Evolutionary conservation across 1,284 basidiomycete genomes (phyloP).

Genomic region (Sporisorium iseilematis-ciliati): DNA sequence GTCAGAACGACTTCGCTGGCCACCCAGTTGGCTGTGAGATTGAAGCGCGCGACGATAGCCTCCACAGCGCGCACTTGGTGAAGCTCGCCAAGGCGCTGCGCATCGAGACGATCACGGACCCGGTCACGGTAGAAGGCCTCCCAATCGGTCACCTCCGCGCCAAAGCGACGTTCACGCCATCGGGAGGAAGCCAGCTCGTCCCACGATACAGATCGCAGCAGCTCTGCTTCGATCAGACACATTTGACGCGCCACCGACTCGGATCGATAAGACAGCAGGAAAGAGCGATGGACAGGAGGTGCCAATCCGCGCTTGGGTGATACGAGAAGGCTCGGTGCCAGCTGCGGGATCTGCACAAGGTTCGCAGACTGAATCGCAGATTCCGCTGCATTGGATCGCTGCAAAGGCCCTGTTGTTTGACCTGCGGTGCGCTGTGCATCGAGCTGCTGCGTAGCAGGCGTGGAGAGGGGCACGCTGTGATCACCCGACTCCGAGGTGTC

Average conservation of each 20-base stretch:
- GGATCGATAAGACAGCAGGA: conserved; percentile 70
- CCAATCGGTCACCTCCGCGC: conserved; percentile 84
- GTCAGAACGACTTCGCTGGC: conserved; percentile 78
- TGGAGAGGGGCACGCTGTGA: neutral
- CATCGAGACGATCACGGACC: conserved; percentile 78
- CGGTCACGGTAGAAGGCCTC: conserved; percentile 81
- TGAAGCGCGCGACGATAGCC: conserved; percentile 86
- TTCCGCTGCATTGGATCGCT: neutral
- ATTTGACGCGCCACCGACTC: conserved; percentile 82
- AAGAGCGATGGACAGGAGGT: conserved; percentile 58
- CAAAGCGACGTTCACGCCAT: conserved; percentile 68
- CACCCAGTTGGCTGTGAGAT: conserved; percentile 85
- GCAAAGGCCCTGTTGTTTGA: neutral
- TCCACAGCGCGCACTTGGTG: conserved; percentile 57
- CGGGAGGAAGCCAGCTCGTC: conserved; percentile 79
- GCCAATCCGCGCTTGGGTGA: conserved; percentile 19
- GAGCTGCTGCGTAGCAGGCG: neutral
- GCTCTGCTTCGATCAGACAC: conserved; percentile 86
- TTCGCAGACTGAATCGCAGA: neutral
- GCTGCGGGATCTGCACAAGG: neutral
- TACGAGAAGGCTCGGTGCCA: neutral
- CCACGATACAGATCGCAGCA: conserved; percentile 84
- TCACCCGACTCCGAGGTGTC: conserved; percentile 25
- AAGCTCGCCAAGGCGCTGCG: conserved; percentile 66
- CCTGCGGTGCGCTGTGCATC: neutral